These are phyloP conservation scores for Fusarium napiforme DNA, from an alignment of 2,329 filamentous ascomycete genomes.

Conservation along the genomic window DNA sequence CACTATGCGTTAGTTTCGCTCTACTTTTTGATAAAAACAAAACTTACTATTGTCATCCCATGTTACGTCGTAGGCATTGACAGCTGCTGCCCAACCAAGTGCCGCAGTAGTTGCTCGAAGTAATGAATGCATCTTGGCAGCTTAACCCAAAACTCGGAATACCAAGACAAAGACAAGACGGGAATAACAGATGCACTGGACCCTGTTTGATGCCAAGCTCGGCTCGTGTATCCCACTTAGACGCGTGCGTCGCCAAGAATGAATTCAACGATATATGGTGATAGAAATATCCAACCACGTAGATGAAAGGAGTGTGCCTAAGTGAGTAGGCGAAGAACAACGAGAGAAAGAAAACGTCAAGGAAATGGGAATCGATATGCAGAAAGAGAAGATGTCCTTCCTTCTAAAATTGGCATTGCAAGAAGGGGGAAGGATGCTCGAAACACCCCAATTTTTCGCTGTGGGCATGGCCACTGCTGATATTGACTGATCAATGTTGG, in stretches of 20 bases:
- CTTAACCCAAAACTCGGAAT: constrained; percentile 4
- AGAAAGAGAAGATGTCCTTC: constrained; percentile 2
- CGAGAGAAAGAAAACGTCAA: constrained; percentile 1
- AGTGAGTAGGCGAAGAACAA: constrained; percentile 1
- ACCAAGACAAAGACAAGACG: constrained; percentile 18
- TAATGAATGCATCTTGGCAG: constrained; percentile 36
- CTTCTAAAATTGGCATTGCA: constrained; percentile 14
- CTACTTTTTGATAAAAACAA: not conserved
- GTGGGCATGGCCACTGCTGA: constrained; percentile 15
- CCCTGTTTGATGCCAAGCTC: constrained; percentile 14
- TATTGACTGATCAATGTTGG: not conserved
- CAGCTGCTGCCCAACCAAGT: constrained; percentile 28
- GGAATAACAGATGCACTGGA: constrained; percentile 1
- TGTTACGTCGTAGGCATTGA: constrained; percentile 31
- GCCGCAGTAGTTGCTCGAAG: constrained; percentile 20
- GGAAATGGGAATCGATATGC: not conserved
- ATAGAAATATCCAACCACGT: constrained; percentile 6
- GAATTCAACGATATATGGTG: constrained; percentile 11
- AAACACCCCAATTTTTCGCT: constrained; percentile 16
- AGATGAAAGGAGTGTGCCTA: constrained; percentile 5
- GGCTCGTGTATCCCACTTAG: constrained; percentile 27
- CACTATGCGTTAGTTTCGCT: not conserved
- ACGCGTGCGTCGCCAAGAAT: constrained; percentile 14
- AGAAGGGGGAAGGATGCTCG: constrained; percentile 9
- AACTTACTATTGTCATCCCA: constrained; percentile 40